Evolutionary conservation across 805 yeast genomes (phyloP), one percentile per base, ranked within the genome.

Genomic region (Zygosaccharomyces pseudorouxii): DNA sequence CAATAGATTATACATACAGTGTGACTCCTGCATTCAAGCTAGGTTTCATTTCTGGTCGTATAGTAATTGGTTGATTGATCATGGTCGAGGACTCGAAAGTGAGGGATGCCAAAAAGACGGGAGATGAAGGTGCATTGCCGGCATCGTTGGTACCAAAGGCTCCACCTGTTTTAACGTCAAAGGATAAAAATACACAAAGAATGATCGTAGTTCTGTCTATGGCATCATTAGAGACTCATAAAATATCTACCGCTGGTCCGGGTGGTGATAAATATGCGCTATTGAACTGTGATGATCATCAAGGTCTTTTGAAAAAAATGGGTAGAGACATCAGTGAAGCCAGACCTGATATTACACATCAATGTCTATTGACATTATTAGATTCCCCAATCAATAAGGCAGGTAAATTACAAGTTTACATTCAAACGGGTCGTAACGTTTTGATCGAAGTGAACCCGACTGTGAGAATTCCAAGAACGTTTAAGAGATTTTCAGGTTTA

Each of bases 321-420:
- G 96, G 95, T 46, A 81, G 98, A 65, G 98, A 93, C 64, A 92
- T 93, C 55, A 88, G 96, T 42, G 99, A 93, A 65, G 98, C 97
- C 6, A 82, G 99, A 69, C 99, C 99, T n/a, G 99, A 93, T 68
- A 93, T 93, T 62, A 93, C 99, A 38, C 99, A 93, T 67, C 99
- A 92, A 71, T 93, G 99, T 75, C 79, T 93, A 37, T 76, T 93
- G 69, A 92, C 99, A 3, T 75, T 93, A 55, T 75, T 93, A 60
- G 99, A 93, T 68, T 88, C 97, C n/a, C 99, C 99, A 38, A 86
- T 93, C 61, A 93, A 93, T 73, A 93, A 93, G 70, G 98, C 97
- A 5, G 99, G 99, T 7, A 88, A 82, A 68, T 77, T 93, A 57
- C 99, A 93, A 70, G 99, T 93, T 11, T 93, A 92, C 70, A 89